These are phyloP conservation scores for Blepharisma japonicum DNA, from an alignment of 73 alveolate species.

Conservation along the genomic window DNA sequence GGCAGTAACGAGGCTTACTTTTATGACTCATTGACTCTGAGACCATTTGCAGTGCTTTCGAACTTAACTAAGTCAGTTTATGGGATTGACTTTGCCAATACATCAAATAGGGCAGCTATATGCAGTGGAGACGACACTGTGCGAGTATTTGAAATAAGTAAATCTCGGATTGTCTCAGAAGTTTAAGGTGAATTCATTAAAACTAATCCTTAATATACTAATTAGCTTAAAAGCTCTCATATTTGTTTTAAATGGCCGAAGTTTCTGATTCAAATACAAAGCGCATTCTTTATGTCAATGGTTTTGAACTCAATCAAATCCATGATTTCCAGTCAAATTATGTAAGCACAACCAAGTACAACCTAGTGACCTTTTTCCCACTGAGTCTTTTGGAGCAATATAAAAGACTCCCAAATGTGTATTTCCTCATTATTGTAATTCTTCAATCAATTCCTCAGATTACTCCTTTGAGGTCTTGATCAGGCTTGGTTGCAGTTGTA, in stretches of 20 bases:
- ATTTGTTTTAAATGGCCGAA: neutral
- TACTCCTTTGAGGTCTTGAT: conserved; percentile 61
- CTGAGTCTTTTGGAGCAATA: conserved; percentile 53
- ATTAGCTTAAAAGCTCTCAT: too few species aligned
- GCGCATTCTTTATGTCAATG: conserved; percentile 6
- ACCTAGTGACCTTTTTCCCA: conserved; percentile 23
- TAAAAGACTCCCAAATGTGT: conserved; percentile 70
- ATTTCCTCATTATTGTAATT: conserved; percentile 65
- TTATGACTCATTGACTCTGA: neutral
- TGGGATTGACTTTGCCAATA: conserved; percentile 17
- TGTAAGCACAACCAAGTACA: conserved; percentile 41
- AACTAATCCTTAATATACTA: too few species aligned
- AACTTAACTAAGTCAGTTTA: neutral
- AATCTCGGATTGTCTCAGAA: too few species aligned
- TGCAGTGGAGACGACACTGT: conserved; percentile 1
- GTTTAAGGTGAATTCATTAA: too few species aligned
- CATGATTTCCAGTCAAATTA: conserved; percentile 38
- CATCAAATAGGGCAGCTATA: neutral
- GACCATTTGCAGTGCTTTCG: neutral
- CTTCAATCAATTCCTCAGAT: conserved; percentile 71
- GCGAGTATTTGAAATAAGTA: neutral
- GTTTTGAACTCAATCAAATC: neutral
- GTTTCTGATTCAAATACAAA: neutral
- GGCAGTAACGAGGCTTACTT: conserved; percentile 15
- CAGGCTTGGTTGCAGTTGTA: conserved; percentile 56